Conservation (phyloP, 495 filamentous ascomycete genomes). For the Penicillium arizonense region DNA sequence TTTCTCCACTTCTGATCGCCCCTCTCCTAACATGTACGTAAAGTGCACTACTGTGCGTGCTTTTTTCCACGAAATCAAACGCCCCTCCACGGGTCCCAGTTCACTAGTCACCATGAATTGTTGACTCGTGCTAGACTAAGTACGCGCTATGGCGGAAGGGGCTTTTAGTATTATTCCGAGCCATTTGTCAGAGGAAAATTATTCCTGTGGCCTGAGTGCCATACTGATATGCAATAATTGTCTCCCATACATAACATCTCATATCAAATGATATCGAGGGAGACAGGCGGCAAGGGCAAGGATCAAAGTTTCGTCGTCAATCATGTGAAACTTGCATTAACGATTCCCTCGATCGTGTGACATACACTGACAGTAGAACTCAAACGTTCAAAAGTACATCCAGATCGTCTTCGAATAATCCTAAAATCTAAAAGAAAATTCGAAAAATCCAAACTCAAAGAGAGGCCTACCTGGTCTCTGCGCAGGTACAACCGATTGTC, state of each 20-base stretch:
- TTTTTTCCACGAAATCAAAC: neutral
- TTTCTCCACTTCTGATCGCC: neutral
- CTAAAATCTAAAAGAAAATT: neutral
- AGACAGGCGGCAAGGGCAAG: conserved; percentile 19
- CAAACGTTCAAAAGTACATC: conserved; percentile 3
- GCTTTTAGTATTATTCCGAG: neutral
- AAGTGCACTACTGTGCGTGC: conserved; percentile 10
- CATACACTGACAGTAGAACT: neutral
- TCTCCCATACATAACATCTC: conserved; percentile 2
- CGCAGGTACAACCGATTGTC: neutral
- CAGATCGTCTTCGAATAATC: neutral
- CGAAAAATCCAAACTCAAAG: neutral
- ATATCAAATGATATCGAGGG: conserved; percentile 1
- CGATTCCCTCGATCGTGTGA: neutral
- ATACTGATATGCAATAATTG: conserved; percentile 13
- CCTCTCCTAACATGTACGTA: neutral
- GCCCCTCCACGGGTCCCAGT: neutral
- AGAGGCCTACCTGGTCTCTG: neutral
- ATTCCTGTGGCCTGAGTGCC: neutral
- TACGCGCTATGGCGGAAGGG: conserved; percentile 5
- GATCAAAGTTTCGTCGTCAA: conserved; percentile 2
- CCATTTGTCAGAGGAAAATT: neutral
- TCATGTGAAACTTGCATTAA: neutral
- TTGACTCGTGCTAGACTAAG: conserved; percentile 12
- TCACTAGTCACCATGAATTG: conserved; percentile 8